A percentile compares a stretch with the other conserved stretches of the same genome.
These are phyloP conservation scores for Melanogaster broomeanus DNA, from an alignment of 768 basidiomycete genomes.

Conservation along the genomic window DNA sequence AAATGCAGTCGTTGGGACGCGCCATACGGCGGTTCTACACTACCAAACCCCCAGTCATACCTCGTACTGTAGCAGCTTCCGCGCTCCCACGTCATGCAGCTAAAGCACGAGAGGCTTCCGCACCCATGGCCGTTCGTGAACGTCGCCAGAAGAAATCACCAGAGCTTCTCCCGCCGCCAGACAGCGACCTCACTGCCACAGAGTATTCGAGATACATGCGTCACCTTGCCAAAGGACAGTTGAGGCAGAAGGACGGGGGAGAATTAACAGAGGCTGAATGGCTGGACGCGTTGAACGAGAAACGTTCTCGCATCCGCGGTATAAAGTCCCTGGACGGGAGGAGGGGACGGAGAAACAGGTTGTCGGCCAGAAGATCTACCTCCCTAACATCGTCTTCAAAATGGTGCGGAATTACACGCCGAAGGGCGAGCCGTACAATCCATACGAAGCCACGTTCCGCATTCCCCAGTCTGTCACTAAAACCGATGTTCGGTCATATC, in stretches of 20 bases:
- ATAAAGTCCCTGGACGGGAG: conserved; percentile 41
- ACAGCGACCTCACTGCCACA: conserved; percentile 62
- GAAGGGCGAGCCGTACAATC: conserved; percentile 81
- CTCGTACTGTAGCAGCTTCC: conserved; percentile 55
- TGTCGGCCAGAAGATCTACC: conserved; percentile 82
- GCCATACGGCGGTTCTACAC: conserved; percentile 43
- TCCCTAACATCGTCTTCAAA: conserved; percentile 84
- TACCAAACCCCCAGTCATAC: conserved; percentile 29
- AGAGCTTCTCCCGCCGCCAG: conserved; percentile 35
- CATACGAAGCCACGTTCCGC: conserved; percentile 93
- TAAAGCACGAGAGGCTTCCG: conserved; percentile 63
- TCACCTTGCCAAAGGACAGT: conserved; percentile 51
- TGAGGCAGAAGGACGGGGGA: conserved; percentile 38
- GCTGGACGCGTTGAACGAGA: conserved; percentile 54
- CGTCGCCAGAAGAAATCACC: conserved; percentile 58
- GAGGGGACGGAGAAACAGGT: conserved; percentile 49
- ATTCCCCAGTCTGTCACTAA: conserved; percentile 89
- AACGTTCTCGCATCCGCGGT: conserved; percentile 70
- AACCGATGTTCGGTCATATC: conserved; percentile 86
- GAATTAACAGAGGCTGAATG: conserved; percentile 56
- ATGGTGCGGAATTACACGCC: conserved; percentile 84
- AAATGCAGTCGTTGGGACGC: conserved; percentile 34
- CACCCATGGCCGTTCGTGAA: conserved; percentile 71
- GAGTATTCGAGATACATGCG: conserved; percentile 65
- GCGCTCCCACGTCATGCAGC: conserved; percentile 50